A percentile compares a stretch with the other conserved stretches of the same genome.
Evolutionary conservation across 2,329 filamentous ascomycete species (phyloP).

Genomic region (Microsporum canis): DNA sequence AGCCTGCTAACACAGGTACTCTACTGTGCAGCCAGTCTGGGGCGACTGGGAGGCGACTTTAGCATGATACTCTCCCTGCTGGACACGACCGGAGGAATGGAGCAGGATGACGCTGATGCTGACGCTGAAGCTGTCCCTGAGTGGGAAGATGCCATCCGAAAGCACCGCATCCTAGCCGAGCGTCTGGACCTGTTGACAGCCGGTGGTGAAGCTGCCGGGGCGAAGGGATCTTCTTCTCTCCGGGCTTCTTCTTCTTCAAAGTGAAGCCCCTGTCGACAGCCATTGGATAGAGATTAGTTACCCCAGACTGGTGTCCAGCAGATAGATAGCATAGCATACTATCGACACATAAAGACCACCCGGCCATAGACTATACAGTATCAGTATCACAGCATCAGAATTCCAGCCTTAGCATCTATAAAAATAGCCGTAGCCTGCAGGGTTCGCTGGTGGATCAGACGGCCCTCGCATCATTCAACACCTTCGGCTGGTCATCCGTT

Average conservation of each 20-base stretch:
- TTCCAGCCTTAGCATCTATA: too few relatives aligned
- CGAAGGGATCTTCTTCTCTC: not conserved
- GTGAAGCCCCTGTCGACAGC: not conserved
- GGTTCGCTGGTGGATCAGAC: not conserved
- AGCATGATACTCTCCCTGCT: slow-evolving; percentile 67
- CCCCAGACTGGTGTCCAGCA: not conserved
- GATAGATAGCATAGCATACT: not conserved
- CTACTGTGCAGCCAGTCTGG: slow-evolving; percentile 85
- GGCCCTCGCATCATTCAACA: not conserved
- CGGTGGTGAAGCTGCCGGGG: slow-evolving; percentile 8
- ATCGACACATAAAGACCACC: too few relatives aligned
- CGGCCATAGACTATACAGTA: too few relatives aligned
- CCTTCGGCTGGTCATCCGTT: slow-evolving; percentile 1
- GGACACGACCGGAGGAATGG: slow-evolving; percentile 33
- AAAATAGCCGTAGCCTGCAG: too few relatives aligned
- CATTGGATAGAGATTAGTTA: not conserved
- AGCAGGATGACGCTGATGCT: slow-evolving; percentile 32
- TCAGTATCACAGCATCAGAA: too few relatives aligned
- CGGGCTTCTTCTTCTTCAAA: not conserved
- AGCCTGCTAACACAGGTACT: slow-evolving; percentile 84
- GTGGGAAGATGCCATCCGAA: slow-evolving; percentile 82
- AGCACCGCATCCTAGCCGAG: slow-evolving; percentile 74
- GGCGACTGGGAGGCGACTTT: slow-evolving; percentile 84
- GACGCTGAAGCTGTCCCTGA: slow-evolving; percentile 41
- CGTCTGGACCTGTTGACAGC: slow-evolving; percentile 39